These are phyloP conservation scores for Colletotrichum sidae DNA, from an alignment of 2,329 filamentous ascomycete species.

Conservation along the genomic window DNA sequence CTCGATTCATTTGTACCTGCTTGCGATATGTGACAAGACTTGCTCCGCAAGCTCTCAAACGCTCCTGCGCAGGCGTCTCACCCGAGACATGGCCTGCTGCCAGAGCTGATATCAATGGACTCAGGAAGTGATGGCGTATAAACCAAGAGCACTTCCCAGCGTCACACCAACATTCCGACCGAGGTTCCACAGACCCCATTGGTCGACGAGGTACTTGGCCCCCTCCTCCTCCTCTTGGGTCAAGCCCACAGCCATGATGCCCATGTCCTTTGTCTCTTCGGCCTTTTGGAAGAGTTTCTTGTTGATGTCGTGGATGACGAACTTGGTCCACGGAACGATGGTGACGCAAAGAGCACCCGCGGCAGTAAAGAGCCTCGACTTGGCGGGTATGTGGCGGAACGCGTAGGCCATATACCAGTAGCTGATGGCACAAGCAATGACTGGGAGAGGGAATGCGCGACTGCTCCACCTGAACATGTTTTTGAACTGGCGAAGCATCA, in stretches of 20 bases:
- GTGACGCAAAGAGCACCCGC: conserved; percentile 58
- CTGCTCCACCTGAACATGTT: conserved; percentile 54
- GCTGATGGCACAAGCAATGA: conserved; percentile 52
- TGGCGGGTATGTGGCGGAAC: conserved; percentile 39
- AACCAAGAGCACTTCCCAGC: conserved; percentile 43
- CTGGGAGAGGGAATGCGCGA: conserved; percentile 51
- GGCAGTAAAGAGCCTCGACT: conserved; percentile 56
- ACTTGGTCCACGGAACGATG: conserved; percentile 64
- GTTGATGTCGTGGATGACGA: conserved; percentile 60
- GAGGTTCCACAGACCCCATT: conserved; percentile 66
- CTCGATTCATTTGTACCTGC: neutral
- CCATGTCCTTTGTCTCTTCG: conserved; percentile 50
- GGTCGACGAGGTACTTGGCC: conserved; percentile 64
- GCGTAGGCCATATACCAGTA: conserved; percentile 60
- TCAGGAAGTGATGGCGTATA: conserved; percentile 42
- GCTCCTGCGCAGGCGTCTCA: neutral
- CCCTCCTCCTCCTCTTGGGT: conserved; percentile 55
- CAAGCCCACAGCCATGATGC: conserved; percentile 51
- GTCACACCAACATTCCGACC: conserved; percentile 49
- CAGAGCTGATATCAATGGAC: neutral
- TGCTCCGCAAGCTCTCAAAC: no score
- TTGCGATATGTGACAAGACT: neutral
- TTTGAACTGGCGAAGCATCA: conserved; percentile 68
- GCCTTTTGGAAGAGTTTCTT: conserved; percentile 58
- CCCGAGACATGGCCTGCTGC: neutral